Conservation (phyloP, 192 early-diverging fungal genomes). For the Coemansia sp. region DNA sequence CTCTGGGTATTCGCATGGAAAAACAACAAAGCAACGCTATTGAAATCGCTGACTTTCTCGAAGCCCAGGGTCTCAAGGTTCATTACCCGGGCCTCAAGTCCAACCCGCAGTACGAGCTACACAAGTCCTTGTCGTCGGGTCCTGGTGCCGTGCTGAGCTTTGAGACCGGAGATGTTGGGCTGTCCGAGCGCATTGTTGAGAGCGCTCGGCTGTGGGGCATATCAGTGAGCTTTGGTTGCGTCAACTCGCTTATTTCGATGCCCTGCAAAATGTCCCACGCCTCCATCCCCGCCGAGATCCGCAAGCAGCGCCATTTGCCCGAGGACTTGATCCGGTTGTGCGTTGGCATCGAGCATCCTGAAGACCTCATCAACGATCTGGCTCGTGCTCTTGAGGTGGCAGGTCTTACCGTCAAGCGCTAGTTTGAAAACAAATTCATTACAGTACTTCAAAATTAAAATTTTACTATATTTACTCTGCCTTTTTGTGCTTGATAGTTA, state of each 20-base stretch:
- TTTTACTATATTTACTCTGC: not conserved
- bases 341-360: slow-evolving; percentile 93
- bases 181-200: slow-evolving; percentile 82
- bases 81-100: slow-evolving; percentile 83
- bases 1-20: slow-evolving; percentile 95
- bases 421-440: slow-evolving; percentile 3
- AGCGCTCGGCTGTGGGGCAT: slow-evolving; percentile 84
- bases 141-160: slow-evolving; percentile 95
- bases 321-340: slow-evolving; percentile 97
- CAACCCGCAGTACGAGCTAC: slow-evolving; percentile 85
- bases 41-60: slow-evolving; percentile 79
- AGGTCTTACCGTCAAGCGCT: slow-evolving; percentile 44
- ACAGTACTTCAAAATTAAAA: not conserved
- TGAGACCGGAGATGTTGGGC: slow-evolving; percentile 81
- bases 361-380: slow-evolving; percentile 89
- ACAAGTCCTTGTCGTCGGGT: slow-evolving; percentile 74
- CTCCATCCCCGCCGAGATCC: slow-evolving; percentile 88
- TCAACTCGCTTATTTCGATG: slow-evolving; percentile 98
- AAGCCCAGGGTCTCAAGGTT: slow-evolving; percentile 79
- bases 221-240: slow-evolving; percentile 96
- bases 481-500: slow-evolving; percentile 72
- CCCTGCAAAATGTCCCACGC: slow-evolving; percentile 98
- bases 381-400: slow-evolving; percentile 69
- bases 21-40: slow-evolving; percentile 84
- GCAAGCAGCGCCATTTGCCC: slow-evolving; percentile 84